Conservation (phyloP, 2,329 filamentous ascomycete genomes). For the Penicillium sp. region DNA sequence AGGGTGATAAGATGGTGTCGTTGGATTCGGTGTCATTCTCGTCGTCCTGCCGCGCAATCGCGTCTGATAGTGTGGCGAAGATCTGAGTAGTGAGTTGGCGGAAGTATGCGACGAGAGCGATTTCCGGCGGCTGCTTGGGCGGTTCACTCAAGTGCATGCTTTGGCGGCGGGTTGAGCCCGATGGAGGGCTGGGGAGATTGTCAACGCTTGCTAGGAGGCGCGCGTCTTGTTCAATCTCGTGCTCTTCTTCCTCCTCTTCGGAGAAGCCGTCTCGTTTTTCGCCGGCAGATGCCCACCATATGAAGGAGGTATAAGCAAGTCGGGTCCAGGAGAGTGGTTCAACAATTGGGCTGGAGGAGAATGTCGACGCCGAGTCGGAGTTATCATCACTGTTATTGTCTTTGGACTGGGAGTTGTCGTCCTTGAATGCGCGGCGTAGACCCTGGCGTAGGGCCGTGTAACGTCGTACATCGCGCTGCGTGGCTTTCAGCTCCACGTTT, state of each 20-base stretch:
- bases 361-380: constrained; percentile 46
- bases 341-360: constrained; percentile 52
- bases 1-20: constrained; percentile 24
- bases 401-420: constrained; percentile 27
- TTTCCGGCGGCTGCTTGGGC: constrained; percentile 47
- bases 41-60: constrained; percentile 48
- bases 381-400: constrained; percentile 42
- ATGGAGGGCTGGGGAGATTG: constrained; percentile 34
- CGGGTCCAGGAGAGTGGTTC: constrained; percentile 65
- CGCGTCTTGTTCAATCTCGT: constrained; percentile 49
- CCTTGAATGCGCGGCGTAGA: constrained; percentile 49
- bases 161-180: constrained; percentile 32
- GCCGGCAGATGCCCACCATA: constrained; percentile 71
- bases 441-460: constrained; percentile 72
- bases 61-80: constrained; percentile 50
- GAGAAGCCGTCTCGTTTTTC: constrained; percentile 60
- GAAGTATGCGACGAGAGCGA: constrained; percentile 57
- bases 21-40: constrained; percentile 25
- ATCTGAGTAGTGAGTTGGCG: constrained; percentile 53
- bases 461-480: constrained; percentile 84
- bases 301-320: constrained; percentile 66
- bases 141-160: constrained; percentile 34
- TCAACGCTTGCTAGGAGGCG: constrained; percentile 45
- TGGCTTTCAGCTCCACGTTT: constrained; percentile 69
- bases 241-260: constrained; percentile 59